Evolutionary conservation across 108 stramenopile species (phyloP), one percentile per base, ranked within the genome.

Genomic region (Stephanodiscus triporus): DNA sequence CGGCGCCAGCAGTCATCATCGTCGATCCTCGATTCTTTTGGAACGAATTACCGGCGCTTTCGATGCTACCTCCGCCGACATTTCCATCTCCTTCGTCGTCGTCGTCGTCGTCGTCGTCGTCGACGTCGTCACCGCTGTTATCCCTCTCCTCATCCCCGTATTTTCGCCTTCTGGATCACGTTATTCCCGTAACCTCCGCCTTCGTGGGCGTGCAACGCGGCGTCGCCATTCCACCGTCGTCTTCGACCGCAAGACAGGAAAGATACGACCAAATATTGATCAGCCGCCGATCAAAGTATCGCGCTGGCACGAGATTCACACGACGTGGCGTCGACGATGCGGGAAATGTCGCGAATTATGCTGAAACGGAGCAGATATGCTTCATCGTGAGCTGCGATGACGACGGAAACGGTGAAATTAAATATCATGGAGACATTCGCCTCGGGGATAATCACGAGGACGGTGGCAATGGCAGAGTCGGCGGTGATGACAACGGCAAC

Each of bases 281-380:
- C 26, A 93, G 93, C 56, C 75, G 98, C 9, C 81, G 98, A 43
- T 93, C 91, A 54, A 86, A 88, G 29, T 90, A 85, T 38, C 84
- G 97, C n/a, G 93, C 96, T 37, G 98, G 98, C 19, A 97, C 96
- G 20, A 88, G 98, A 45, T 98, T 97, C 77, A 97, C 91, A 48
- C 76, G 83, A 60, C 91, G 98, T 27, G 98, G 98, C 22, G 86
- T 93, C 19, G 97, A 98, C 84, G 88, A 76, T n/a, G 71, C 77
- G 5, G 98, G 98, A 8, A 81, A 88, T 42, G 95, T 93, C 24
- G 97, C 98, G 11, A 98, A 98, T 72, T 97, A 88, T 77, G 97
- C 89, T 11, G 98, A 98, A 84, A 97, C 96, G n/a, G 98, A 98
- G 75, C 97, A 97, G 86, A 75, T 96, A 38, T 66, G 84, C 53